phyloP scores from a whole-genome alignment of 2,329 filamentous ascomycete species.

The Aspergillus phoenicis region DNA sequence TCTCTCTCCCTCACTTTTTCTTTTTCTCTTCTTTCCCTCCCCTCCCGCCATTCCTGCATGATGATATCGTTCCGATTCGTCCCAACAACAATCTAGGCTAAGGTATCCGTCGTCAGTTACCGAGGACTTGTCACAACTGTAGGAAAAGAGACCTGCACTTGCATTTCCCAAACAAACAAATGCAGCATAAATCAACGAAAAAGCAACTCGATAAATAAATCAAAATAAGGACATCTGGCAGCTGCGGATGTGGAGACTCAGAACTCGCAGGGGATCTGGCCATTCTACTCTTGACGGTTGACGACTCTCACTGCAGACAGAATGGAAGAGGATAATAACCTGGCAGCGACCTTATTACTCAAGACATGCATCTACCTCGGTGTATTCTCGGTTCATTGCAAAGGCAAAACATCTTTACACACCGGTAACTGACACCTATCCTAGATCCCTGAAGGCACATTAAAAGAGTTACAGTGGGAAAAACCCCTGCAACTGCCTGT shows the following conservation, averaged over 20 bases:
- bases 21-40: too few relatives aligned
- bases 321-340: not conserved
- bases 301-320: slow-evolving; percentile 3
- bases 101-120: not conserved
- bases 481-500: not conserved
- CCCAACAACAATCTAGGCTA: not conserved
- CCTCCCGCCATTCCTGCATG: not conserved
- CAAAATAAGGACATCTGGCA: not conserved
- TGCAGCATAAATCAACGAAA: not conserved
- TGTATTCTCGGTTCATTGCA: slow-evolving; percentile 5
- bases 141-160: not conserved
- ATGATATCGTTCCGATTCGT: slow-evolving; percentile 1
- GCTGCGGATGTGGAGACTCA: not conserved
- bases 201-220: not conserved
- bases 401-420: not conserved
- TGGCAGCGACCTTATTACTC: not conserved
- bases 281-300: not conserved
- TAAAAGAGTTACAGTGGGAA: not conserved
- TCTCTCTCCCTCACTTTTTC: too few relatives aligned
- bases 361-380: not conserved
- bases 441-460: not conserved
- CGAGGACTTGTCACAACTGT: not conserved
- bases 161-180: not conserved
- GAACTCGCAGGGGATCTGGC: not conserved
- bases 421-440: not conserved